Base-by-base conservation (phyloP, 2,329 filamentous ascomycete genomes). In the Apiospora hydei region DNA sequence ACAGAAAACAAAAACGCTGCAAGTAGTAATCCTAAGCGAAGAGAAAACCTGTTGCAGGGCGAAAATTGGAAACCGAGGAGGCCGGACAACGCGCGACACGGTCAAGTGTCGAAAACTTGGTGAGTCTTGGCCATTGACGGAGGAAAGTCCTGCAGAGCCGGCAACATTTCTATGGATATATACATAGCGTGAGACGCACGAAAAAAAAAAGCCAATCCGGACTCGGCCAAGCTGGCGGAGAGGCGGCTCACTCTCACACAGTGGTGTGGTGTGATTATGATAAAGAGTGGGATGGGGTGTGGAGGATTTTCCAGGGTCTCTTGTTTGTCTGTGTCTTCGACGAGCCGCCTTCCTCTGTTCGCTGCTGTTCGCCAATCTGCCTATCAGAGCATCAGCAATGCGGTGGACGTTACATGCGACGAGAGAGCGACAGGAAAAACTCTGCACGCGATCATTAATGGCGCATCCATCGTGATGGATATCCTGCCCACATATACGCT, bases 381-480 rank as follows among this genome's bases (percentile, higher is more conserved):
- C 34, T 64, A 24, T 64, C 57, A 41, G 10, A 3, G 1, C 11
- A 3, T n/a, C 30, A 38, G 53, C 53, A 38, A 38, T 30, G 53
- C 53, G 51, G 51, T 18, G 51, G 5, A 61, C 30, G 53, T 61
- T 61, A 13, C 53, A 61, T 61, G 18, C 53, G 53, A 61, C 53
- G 5, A 38, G 46, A 51, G 10, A 41, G 18, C 38, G 34, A n/a
- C 2, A 8, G n/a, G 18, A 41, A 64, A 64, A 64, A 64, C 57
- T 64, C 57, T 64, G 57, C 57, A 64, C 57, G 57, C 57, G 34
- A 64, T 41, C 57, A 61, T 41, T 64, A 64, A 64, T 64, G 57
- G 57, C 57, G 57, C 57, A 64, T 64, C 57, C 57, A 41, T 64
- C 57, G 34, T 41, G 34, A 64, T 64, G 57, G 57, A 21, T 64